Conservation (phyloP, 2,329 filamentous ascomycete genomes). For the Metarhizium robertsii region DNA sequence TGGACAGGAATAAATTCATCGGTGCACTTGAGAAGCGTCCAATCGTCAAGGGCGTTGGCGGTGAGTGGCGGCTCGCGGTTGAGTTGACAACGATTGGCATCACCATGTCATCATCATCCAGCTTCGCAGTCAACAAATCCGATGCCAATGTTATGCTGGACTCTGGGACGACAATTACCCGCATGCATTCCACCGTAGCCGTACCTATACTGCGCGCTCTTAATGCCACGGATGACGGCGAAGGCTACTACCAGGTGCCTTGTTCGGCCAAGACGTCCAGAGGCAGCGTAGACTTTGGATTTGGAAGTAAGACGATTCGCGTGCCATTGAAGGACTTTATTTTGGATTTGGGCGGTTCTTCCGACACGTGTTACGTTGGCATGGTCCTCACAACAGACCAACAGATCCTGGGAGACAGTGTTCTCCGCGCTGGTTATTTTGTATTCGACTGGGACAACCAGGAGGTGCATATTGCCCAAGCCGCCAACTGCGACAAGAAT, state of each 20-base stretch:
- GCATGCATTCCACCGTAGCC: slow-evolving; percentile 35
- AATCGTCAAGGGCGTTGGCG: slow-evolving; percentile 28
- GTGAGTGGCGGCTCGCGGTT: slow-evolving; percentile 28
- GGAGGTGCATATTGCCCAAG: slow-evolving; percentile 30
- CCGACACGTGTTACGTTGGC: slow-evolving; percentile 31
- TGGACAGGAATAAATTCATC: slow-evolving; percentile 42
- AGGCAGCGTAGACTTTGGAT: slow-evolving; percentile 39
- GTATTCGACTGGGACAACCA: slow-evolving; percentile 37
- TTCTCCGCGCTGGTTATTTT: slow-evolving; percentile 35
- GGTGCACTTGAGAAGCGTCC: slow-evolving; percentile 34
- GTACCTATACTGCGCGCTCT: slow-evolving; percentile 33
- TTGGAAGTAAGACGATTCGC: slow-evolving; percentile 29
- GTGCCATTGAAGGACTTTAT: slow-evolving; percentile 41
- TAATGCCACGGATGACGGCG: slow-evolving; percentile 26
- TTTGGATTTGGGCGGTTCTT: slow-evolving; percentile 27
- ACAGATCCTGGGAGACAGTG: slow-evolving; percentile 34
- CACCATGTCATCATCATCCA: slow-evolving; percentile 14
- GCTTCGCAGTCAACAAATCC: slow-evolving; percentile 15
- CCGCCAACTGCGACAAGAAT: slow-evolving; percentile 27
- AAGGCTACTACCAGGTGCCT: slow-evolving; percentile 34
- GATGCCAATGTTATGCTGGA: slow-evolving; percentile 39
- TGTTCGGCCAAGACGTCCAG: slow-evolving; percentile 27
- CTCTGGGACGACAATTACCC: slow-evolving; percentile 40
- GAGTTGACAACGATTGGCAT: slow-evolving; percentile 22
- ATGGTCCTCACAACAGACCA: slow-evolving; percentile 28